Percentiles rank a stretch among this genome's conserved stretches.
These are phyloP conservation scores for Russula sp. DNA, from an alignment of 768 basidiomycete genomes.

Conservation along the genomic window DNA sequence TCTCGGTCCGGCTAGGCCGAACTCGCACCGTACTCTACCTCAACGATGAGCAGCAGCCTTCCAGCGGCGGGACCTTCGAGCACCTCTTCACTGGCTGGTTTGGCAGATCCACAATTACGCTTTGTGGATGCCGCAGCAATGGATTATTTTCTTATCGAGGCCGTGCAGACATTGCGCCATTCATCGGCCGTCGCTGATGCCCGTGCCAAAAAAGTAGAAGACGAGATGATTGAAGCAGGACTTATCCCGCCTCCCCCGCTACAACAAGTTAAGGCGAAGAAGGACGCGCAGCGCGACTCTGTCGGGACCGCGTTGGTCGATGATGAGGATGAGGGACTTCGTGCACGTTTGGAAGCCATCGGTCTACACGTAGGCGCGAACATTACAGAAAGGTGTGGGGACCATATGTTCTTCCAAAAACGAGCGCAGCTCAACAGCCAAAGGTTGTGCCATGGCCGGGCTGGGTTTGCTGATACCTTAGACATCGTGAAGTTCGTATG, in stretches of 20 bases:
- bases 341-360: constrained; percentile 68
- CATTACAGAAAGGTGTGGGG: constrained; percentile 70
- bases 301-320: constrained; percentile 33
- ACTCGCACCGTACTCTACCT: not conserved
- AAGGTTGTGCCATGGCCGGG: constrained; percentile 70
- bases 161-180: constrained; percentile 63
- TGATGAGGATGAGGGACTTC: constrained; percentile 69
- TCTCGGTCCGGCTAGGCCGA: constrained; percentile 20
- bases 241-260: constrained; percentile 49
- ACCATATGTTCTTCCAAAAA: not conserved
- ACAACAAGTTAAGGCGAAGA: constrained; percentile 33
- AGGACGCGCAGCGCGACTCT: constrained; percentile 34
- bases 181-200: constrained; percentile 68
- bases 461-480: constrained; percentile 72
- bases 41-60: not conserved
- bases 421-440: not conserved
- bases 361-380: constrained; percentile 83
- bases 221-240: constrained; percentile 74
- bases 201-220: constrained; percentile 60
- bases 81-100: constrained; percentile 35
- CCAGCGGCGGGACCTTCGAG: constrained; percentile 20
- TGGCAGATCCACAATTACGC: constrained; percentile 57
- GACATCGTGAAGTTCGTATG: constrained; percentile 94
- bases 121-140: constrained; percentile 61
- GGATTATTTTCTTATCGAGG: constrained; percentile 84